Percentiles rank a stretch among this genome's conserved stretches.
Evolutionary conservation across 495 filamentous ascomycete species (phyloP).

Genomic region (Talaromyces ruber): DNA sequence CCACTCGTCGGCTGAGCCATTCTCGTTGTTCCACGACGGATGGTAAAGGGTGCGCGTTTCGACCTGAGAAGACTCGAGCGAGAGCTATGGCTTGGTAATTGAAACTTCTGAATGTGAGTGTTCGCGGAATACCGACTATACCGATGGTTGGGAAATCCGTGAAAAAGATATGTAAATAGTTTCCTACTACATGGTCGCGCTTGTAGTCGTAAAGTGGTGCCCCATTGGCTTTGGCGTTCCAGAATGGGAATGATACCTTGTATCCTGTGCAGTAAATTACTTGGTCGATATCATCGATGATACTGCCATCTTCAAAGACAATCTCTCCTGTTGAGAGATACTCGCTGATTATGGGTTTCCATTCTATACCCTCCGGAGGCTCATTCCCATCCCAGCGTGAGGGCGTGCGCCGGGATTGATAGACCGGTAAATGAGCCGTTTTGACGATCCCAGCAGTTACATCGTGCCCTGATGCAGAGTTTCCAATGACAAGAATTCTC

Average conservation of each 20-base stretch:
- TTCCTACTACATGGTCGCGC: constrained; percentile 18
- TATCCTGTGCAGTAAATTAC: constrained; percentile 46
- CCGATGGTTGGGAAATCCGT: constrained; percentile 28
- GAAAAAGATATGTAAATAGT: constrained; percentile 39
- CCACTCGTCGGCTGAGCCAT: constrained; percentile 29
- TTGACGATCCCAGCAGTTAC: constrained; percentile 26
- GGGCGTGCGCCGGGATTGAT: constrained; percentile 33
- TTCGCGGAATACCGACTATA: constrained; percentile 33
- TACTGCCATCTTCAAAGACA: constrained; percentile 31
- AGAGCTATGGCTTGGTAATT: constrained; percentile 44
- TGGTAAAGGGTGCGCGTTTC: constrained; percentile 23
- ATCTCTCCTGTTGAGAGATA: constrained; percentile 27
- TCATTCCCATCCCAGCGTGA: constrained; percentile 35
- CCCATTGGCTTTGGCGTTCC: constrained; percentile 32
- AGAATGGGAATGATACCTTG: constrained; percentile 38
- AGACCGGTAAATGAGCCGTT: constrained; percentile 25
- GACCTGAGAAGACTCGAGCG: constrained; percentile 31
- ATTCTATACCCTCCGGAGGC: constrained; percentile 31
- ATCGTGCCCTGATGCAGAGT: constrained; percentile 44
- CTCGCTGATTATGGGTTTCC: constrained; percentile 34
- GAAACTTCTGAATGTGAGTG: constrained; percentile 39
- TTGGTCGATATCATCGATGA: constrained; percentile 28
- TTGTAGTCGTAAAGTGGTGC: constrained; percentile 29
- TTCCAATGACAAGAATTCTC: constrained; percentile 36
- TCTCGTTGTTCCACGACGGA: constrained; percentile 19